Conservation (phyloP, 805 yeast species). For the Peterozyma toletana region DNA sequence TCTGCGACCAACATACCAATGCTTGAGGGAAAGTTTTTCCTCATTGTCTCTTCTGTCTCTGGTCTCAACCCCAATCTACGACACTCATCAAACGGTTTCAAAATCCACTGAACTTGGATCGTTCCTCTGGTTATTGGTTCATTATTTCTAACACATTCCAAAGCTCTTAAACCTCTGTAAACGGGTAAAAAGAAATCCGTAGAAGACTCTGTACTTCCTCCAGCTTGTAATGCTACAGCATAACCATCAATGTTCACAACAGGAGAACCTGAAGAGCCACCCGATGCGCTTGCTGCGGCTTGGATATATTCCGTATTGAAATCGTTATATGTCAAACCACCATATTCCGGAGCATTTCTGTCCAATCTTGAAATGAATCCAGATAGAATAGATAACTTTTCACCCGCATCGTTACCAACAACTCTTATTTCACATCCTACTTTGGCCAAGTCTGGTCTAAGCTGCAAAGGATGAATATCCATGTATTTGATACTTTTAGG, state of each 20-base stretch:
- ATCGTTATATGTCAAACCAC: slow-evolving; percentile 81
- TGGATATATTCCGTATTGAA: slow-evolving; percentile 92
- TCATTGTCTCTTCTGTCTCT: slow-evolving; percentile 64
- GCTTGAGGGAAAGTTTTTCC: slow-evolving; percentile 61
- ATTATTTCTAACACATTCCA: slow-evolving; percentile 57
- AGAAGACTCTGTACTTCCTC: slow-evolving; percentile 86
- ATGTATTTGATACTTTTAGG: slow-evolving; percentile 68
- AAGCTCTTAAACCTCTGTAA: slow-evolving; percentile 75
- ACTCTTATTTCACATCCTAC: slow-evolving; percentile 94
- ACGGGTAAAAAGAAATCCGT: slow-evolving; percentile 90
- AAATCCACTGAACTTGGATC: slow-evolving; percentile 82
- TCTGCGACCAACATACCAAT: slow-evolving; percentile 83
- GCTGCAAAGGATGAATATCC: slow-evolving; percentile 55
- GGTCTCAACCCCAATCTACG: slow-evolving; percentile 74
- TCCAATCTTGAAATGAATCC: slow-evolving; percentile 84
- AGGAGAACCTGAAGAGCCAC: slow-evolving; percentile 94
- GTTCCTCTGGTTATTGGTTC: slow-evolving; percentile 78
- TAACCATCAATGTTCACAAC: slow-evolving; percentile 85
- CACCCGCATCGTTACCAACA: slow-evolving; percentile 96
- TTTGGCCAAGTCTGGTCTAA: slow-evolving; percentile 76
- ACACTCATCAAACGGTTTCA: slow-evolving; percentile 88
- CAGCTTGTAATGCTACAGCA: slow-evolving; percentile 91
- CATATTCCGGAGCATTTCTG: slow-evolving; percentile 93
- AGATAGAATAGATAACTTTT: slow-evolving; percentile 78
- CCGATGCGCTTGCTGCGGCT: slow-evolving; percentile 94